Conservation (phyloP, 139 green algal genomes). For the Volvox africanus region DNA sequence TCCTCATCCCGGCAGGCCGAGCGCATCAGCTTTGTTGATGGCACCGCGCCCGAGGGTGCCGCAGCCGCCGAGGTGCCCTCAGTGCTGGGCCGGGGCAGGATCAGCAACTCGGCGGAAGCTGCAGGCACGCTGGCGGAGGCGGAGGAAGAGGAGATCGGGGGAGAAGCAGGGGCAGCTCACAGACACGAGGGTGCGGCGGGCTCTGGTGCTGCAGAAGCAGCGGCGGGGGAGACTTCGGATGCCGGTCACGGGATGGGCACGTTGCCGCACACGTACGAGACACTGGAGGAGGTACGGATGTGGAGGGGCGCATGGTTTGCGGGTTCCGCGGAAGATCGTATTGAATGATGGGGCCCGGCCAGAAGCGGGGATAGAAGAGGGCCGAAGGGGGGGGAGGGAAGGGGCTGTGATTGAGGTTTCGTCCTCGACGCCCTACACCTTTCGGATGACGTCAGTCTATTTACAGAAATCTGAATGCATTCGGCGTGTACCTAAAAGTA, state of each 20-base stretch:
- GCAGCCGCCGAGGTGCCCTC: neutral
- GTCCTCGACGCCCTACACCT: too few species aligned
- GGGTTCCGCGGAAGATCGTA: neutral
- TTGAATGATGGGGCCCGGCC: too few species aligned
- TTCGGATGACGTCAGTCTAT: too few species aligned
- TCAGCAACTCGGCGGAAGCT: neutral
- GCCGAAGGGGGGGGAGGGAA: too few species aligned
- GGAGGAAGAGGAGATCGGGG: neutral
- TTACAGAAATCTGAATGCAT: too few species aligned
- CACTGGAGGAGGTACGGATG: constrained; percentile 22
- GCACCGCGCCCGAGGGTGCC: neutral
- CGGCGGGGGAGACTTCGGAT: neutral
- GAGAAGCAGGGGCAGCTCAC: neutral
- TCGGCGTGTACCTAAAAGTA: too few species aligned
- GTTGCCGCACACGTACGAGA: neutral
- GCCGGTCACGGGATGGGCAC: too few species aligned
- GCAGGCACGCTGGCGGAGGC: neutral
- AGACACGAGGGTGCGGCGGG: neutral
- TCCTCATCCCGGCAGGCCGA: neutral
- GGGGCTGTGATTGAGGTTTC: too few species aligned
- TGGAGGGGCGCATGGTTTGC: neutral
- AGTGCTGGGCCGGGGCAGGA: neutral
- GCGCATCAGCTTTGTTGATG: neutral
- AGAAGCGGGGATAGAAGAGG: too few species aligned
- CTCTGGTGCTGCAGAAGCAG: neutral